Base-by-base conservation (phyloP, 345 rosid genomes). In the Eucalyptus fibrosa region DNA sequence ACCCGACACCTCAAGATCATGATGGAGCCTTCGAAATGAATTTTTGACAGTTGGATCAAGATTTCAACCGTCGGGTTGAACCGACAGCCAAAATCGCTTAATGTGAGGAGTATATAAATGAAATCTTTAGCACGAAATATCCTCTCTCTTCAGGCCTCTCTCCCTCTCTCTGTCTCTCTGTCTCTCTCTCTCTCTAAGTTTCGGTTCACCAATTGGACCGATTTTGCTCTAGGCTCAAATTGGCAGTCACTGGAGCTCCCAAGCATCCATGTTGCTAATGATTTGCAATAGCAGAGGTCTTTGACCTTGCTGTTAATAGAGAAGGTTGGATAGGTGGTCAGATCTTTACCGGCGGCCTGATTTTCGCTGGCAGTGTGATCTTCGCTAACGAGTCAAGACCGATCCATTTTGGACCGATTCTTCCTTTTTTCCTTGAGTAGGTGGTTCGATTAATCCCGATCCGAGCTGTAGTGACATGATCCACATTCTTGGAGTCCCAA, bases 301-400 rank as follows among this genome's bases (percentile, higher is more conserved):
- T 49, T 49, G 15, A 12, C 50, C 50, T 49, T 49, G 50, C 5
- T 12, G 14, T 49, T 0, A 49, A 49, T 49, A 49, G 15, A 49
- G 50, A 12, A 49, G 50, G 50, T 49, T 49, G 0, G 50, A 49
- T 49, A 0, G 50, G 2, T 49, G 50, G 14, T 0, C 5, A 0
- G 5, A 49, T 49, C 50, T 49, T 49, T 49, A 49, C 14, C 2
- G 2, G 0, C 14, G 50, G 2, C 14, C 2, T 0, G 0, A 49
- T 49, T 2, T 49, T 49, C 2, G 1, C 0, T 0, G 50, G 1
- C 1, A 1, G 5, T 0, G 0, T 0, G 0, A 49, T 49, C 50
- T 49, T 49, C 15, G 2, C 15, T 12, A 0, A 5, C 5, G 2
- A 49, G 15, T 49, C 0, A 49, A 49, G 50, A 2, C 50, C 15